These are phyloP conservation scores for Rubus parviflorus DNA, from an alignment of 306 rosid genomes.

Conservation along the genomic window DNA sequence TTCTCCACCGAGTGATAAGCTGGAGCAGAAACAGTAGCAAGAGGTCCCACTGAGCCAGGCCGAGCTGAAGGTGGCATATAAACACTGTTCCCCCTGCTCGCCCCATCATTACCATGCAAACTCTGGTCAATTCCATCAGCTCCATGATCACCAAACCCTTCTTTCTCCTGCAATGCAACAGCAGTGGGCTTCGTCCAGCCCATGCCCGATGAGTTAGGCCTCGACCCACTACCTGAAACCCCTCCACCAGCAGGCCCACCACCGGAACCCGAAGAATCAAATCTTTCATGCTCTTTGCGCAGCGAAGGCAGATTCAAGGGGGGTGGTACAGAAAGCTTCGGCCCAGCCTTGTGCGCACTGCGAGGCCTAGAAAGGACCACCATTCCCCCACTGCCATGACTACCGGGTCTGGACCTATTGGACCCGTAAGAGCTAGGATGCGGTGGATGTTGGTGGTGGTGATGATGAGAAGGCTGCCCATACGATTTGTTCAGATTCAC, in stretches of 20 bases:
- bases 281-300: constrained; percentile 83
- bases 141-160: constrained; percentile 38
- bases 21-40: constrained; percentile 24
- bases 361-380: constrained; percentile 89
- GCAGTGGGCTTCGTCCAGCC: constrained; percentile 84
- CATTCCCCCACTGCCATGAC: constrained; percentile 62
- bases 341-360: constrained; percentile 82
- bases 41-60: constrained; percentile 35
- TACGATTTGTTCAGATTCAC: constrained; percentile 97
- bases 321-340: constrained; percentile 98
- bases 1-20: constrained; percentile 36
- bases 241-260: constrained; percentile 66
- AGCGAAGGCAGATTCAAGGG: constrained; percentile 95
- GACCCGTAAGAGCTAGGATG: constrained; percentile 52
- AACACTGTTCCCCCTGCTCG: constrained; percentile 38
- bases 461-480: constrained; percentile 67
- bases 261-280: constrained; percentile 69
- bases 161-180: constrained; percentile 51
- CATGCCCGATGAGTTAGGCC: constrained; percentile 77
- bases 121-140: constrained; percentile 41
- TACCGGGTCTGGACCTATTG: constrained; percentile 49
- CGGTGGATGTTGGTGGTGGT: constrained; percentile 38
- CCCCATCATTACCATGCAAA: constrained; percentile 39
- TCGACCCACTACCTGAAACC: constrained; percentile 58
- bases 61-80: constrained; percentile 75